Evolutionary conservation across 306 rosid species (phyloP), one percentile per base, ranked within the genome.

Genomic region (Comarum palustre): DNA sequence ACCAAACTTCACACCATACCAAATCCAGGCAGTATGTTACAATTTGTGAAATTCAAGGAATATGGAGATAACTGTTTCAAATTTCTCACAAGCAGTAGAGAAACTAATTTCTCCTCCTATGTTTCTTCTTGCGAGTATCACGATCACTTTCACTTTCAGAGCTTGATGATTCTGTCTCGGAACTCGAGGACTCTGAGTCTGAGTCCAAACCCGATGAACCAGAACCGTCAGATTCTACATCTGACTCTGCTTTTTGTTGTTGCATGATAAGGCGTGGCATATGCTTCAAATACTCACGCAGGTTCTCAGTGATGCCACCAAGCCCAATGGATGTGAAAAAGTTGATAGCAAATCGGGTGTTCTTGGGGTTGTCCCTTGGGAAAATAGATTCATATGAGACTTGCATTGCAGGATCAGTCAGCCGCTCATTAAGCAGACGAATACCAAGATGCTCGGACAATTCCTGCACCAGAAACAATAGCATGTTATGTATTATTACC

Each of bases 251-350:
- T 62, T 87, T 82, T 77, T 87, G 90, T 66, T 91, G 97, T 75
- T 93, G 94, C 97, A 93, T 89, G 65, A 93, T 94, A 9, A 91
- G 91, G 45, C 96, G 88, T 1, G 97, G 96, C 98, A 94, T 94
- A 60, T 87, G 89, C 87, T 88, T 91, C 84, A 94, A 78, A 78
- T 91, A 89, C 71, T 91, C 96, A 0, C 97, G 95, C 42, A 94
- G 79, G 70, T 87, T 94, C 76, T 94, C 99, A 0, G 99, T 94
- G 71, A 94, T 87, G 54, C 97, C 96, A 74, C 96, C 97, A 72
- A 94, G 97, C 50, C 98, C 97, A 73, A 93, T 93, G 42, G 97
- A 90, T 15, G 98, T 93, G 84, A 93, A 93, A 80, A 93, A 93
- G 75, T 94, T 94, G 41, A 94, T 94, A 47, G 93, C 81, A 73